Evolutionary conservation across 176 grass and related monocot genomes (phyloP).

Genomic region (Carex cristatella): DNA sequence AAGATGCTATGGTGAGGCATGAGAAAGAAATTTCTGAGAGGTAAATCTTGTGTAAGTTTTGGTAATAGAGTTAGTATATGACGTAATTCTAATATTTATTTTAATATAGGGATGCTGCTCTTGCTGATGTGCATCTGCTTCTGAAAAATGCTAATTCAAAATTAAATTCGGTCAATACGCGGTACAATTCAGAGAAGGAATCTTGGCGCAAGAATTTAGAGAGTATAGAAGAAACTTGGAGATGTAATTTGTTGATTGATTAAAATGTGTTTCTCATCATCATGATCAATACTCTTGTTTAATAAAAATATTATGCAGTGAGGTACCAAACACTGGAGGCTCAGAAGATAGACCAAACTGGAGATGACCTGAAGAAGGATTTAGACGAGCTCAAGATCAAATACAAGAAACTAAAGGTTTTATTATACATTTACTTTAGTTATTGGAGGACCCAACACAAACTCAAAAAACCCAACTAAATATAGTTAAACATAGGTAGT

Average conservation of each 20-base stretch:
- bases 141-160: conserved; percentile 56
- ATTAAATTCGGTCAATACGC: conserved; percentile 61
- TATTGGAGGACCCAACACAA: neutral
- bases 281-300: neutral
- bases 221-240: conserved; percentile 87
- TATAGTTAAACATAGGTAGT: neutral
- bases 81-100: conserved; percentile 11
- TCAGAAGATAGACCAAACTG: conserved; percentile 59
- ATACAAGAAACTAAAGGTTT: conserved; percentile 92
- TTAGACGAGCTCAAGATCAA: conserved; percentile 57
- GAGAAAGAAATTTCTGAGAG: conserved; percentile 70
- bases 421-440: conserved; percentile 4
- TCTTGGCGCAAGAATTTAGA: conserved; percentile 69
- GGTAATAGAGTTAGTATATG: neutral
- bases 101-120: conserved; percentile 62
- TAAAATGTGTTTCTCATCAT: neutral
- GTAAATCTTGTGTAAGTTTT: conserved; percentile 25
- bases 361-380: conserved; percentile 68
- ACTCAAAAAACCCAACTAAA: neutral
- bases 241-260: conserved; percentile 45
- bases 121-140: conserved; percentile 61
- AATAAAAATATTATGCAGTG: conserved; percentile 45
- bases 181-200: conserved; percentile 75
- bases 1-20: conserved; percentile 48
- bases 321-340: conserved; percentile 65